Evolutionary conservation across 116 monocot species (phyloP), one percentile per base, ranked within the genome.

Genomic region (Dioscorea cayenensis): DNA sequence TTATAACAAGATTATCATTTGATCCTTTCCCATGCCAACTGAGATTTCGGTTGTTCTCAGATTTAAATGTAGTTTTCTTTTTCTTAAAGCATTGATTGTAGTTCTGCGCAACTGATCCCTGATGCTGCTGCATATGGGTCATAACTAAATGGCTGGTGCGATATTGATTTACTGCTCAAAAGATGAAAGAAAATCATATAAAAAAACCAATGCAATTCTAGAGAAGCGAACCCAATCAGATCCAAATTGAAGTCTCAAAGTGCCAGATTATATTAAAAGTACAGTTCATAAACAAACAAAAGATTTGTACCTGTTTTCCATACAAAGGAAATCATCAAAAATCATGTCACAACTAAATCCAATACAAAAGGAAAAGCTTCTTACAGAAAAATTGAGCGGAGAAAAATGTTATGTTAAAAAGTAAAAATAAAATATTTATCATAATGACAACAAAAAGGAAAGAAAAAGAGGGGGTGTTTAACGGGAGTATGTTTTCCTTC

Each of bases 1-100:
- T 83, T 67, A 83, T 83, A 50, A 83, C 78, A 71, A 83, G 78
- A 63, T 83, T 75, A 67, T 75, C 71, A 25, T 67, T 67, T 36
- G 83, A 78, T 27, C 65, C 51, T 51, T 60, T 69, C 16, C 28
- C 50, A 69, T 2, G 50, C 78, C 78, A 83, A 67, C 65, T 22
- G 51, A 18, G 38, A 64, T 17, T 23, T 29, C 28, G 51, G 12
- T 25, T 69, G 28, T 8, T 68, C 1, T 14, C 37, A 37, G 67
- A 69, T 70, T 73, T 82, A 63, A 29, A 69, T 66, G 63, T 36
- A 12, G 55, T 49, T 17, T 32, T 32, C 51, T 70, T 70, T 25
- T 21, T 65, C 25, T 79, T 69, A 52, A 7, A 52, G 22, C 28
- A 35, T 13, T 50, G 74, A 14, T 60, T 64, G 23, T 64, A 25